Base-by-base conservation (phyloP, 192 early-diverging fungal species). In the Powellomyces hirtus region DNA sequence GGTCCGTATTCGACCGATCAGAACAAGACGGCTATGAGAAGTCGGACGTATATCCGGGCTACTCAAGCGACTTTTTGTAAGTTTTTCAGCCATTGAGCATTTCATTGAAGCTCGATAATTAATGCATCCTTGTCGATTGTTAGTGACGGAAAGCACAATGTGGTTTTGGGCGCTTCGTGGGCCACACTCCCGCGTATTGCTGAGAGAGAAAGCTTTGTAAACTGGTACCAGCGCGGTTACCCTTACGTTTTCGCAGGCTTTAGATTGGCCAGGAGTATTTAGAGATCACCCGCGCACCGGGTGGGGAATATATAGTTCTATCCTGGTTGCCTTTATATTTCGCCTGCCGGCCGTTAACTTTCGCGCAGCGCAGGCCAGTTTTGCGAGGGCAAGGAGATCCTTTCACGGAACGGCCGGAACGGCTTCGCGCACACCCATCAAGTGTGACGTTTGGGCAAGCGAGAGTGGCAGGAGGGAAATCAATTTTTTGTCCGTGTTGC, bases 161-260 rank as follows among this genome's bases (percentile, higher is more conserved):
- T 93, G 1, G 80, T 97, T 16, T 64, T 94, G 30, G 95, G 95
- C 49, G 95, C 73, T 0, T 88, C 85, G 1, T 97, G 92, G 89
- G 92, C 92, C 8, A 97, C 95, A 0, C 88, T 91, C 53, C 91
- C 91, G 8, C 50, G 86, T 7, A 82, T 96, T 14, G 88, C 88
- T 6, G 77, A 77, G 24, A 65, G 95, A 20, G 64, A 75, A 50
- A 85, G 88, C 5, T 94, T 95, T 75, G 67, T 91, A 11, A 97
- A 97, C 74, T 97, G 94, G 94, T 96, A 93, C 63, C 95, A 97
- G 76, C 63, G 85, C 18, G 84, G 74, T 4, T 97, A 97, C 68
- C 89, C 89, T 11, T 97, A 84, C 68, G 89, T 93, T 10, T 89
- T 94, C 80, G 83, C 87, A 4, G 88, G 82, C 0, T 94, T 94